Percentiles rank a stretch among this genome's conserved stretches.
phyloP scores from a whole-genome alignment of 2,329 filamentous ascomycete species.

The Pseudogymnoascus pannorum region DNA sequence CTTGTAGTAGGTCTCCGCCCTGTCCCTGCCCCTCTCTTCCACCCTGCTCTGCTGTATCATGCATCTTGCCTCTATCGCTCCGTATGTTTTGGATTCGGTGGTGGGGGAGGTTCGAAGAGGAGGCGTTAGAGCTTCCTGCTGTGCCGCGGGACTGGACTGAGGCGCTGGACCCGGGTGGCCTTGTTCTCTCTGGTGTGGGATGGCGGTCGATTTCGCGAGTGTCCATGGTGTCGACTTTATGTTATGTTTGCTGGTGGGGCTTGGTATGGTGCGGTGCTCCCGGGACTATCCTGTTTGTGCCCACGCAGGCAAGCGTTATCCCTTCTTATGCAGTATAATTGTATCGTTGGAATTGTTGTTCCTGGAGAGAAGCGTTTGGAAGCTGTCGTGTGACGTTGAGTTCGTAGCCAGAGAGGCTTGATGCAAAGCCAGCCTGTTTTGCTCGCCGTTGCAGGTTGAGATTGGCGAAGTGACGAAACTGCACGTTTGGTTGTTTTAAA shows the following conservation, averaged over 20 bases:
- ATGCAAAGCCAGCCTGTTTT: conserved; percentile 2
- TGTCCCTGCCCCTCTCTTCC: not conserved
- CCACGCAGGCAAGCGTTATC: not conserved
- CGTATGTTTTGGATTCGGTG: conserved; percentile 8
- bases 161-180: conserved; percentile 1
- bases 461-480: not conserved
- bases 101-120: conserved; percentile 8
- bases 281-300: not conserved
- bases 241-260: conserved; percentile 2
- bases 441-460: conserved; percentile 4
- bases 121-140: not conserved
- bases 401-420: conserved; percentile 1
- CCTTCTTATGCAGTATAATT: not conserved
- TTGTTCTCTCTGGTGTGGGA: conserved; percentile 5
- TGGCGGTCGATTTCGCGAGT: not conserved
- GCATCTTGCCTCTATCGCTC: conserved; percentile 1
- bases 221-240: conserved; percentile 1
- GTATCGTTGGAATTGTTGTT: not conserved
- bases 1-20: conserved; percentile 23
- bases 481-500: not conserved
- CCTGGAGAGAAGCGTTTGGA: not conserved
- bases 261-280: not conserved
- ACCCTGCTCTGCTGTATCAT: not conserved
- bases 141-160: not conserved
- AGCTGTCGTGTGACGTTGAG: not conserved